Conservation (phyloP, 495 filamentous ascomycete species). For the Aspergillus bertholletiae region DNA sequence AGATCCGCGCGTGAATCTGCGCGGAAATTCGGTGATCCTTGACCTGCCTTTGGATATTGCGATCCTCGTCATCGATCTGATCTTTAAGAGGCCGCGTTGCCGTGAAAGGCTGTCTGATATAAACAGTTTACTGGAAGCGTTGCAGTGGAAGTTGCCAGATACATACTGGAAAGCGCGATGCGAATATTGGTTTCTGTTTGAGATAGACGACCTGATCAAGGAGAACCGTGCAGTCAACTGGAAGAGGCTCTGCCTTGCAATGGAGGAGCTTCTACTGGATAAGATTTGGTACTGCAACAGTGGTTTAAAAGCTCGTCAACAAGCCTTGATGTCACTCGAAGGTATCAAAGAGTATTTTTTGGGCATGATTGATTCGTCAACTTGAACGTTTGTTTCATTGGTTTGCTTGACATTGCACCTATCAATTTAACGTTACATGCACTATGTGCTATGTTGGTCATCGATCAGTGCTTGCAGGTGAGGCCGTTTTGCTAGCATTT, state of each 20-base stretch:
- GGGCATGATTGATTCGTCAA: not conserved
- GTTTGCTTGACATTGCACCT: too few species aligned
- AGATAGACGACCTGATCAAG: not conserved
- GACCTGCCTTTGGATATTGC: conserved; percentile 4
- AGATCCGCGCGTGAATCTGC: not conserved
- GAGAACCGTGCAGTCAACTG: not conserved
- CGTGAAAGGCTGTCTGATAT: conserved; percentile 1
- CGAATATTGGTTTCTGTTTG: not conserved
- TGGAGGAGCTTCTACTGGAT: conserved; percentile 1
- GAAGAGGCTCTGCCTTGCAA: not conserved
- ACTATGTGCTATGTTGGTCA: not conserved
- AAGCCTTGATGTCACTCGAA: not conserved
- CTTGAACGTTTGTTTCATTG: not conserved
- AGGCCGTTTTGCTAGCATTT: conserved; percentile 40
- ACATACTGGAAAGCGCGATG: conserved; percentile 8
- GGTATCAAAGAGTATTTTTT: not conserved
- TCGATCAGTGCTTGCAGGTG: conserved; percentile 36
- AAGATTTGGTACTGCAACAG: conserved; percentile 2
- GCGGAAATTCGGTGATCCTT: not conserved
- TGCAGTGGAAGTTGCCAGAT: conserved; percentile 4
- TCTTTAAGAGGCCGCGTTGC: not conserved
- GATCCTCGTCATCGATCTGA: conserved; percentile 1
- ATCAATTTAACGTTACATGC: too few species aligned
- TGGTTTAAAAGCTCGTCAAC: not conserved
- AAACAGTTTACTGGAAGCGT: conserved; percentile 3